phyloP scores from a whole-genome alignment of 371 early-diverging fungal genomes.

The Mortierella polycephala region DNA sequence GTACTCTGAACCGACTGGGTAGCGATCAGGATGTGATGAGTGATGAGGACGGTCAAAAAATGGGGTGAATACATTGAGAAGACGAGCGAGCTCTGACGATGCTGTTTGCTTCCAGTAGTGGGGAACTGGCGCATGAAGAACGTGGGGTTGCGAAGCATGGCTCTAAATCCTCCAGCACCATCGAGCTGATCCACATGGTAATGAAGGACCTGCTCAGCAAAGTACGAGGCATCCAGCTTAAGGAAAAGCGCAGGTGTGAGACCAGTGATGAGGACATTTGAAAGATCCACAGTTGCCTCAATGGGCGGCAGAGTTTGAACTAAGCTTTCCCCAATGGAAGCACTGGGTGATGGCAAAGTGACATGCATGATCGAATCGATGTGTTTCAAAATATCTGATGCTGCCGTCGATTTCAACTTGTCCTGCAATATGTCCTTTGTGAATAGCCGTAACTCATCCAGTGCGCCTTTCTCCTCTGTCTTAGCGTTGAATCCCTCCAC shows the following conservation, averaged over 20 bases:
- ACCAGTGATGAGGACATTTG: constrained; percentile 66
- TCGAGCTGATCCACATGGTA: constrained; percentile 55
- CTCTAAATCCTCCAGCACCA: constrained; percentile 43
- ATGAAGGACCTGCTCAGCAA: constrained; percentile 81
- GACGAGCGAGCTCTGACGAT: constrained; percentile 59
- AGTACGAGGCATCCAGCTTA: constrained; percentile 65
- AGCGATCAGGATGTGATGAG: constrained; percentile 77
- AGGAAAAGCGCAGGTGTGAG: constrained; percentile 74
- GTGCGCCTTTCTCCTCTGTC: constrained; percentile 50
- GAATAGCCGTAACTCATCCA: constrained; percentile 59
- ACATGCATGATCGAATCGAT: constrained; percentile 16
- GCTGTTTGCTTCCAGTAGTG: constrained; percentile 41
- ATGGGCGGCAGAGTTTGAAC: neutral
- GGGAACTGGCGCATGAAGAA: constrained; percentile 46
- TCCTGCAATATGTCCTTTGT: constrained; percentile 54
- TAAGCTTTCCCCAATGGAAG: constrained; percentile 12
- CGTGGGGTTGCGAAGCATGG: constrained; percentile 57
- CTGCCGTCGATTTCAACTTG: constrained; percentile 45
- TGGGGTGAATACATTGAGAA: constrained; percentile 72
- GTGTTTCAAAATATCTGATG: constrained; percentile 1
- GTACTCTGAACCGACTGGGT: constrained; percentile 63
- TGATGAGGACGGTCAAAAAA: constrained; percentile 77
- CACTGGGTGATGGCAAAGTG: neutral
- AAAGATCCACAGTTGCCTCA: constrained; percentile 57
- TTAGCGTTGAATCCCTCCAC: constrained; percentile 37